Evolutionary conservation across 352 stramenopile genomes (phyloP).

Genomic region (Pythium sukuiense): DNA sequence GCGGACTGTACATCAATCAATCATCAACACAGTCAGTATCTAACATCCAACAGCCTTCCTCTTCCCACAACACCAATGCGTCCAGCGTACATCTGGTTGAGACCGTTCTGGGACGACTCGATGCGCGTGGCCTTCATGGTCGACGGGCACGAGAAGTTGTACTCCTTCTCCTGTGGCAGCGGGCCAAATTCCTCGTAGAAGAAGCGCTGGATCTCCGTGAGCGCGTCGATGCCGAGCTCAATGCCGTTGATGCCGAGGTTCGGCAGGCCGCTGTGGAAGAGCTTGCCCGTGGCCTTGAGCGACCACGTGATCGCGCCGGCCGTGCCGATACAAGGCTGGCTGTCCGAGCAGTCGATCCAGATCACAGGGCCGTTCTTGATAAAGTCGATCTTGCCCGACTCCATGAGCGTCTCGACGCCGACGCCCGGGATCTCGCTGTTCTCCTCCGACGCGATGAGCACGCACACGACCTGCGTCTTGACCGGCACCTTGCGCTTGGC

Average conservation of each 20-base stretch:
- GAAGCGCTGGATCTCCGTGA: slow-evolving; percentile 81
- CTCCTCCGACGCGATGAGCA: slow-evolving; percentile 91
- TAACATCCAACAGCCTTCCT: too few relatives aligned
- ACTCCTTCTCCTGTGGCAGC: slow-evolving; percentile 80
- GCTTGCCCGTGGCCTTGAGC: slow-evolving; percentile 88
- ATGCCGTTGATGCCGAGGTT: slow-evolving; percentile 90
- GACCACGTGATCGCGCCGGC: slow-evolving; percentile 86
- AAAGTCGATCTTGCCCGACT: slow-evolving; percentile 89
- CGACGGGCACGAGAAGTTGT: slow-evolving; percentile 89
- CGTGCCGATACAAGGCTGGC: slow-evolving; percentile 91
- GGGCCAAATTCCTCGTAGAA: slow-evolving; percentile 91
- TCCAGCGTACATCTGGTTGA: slow-evolving; percentile 78
- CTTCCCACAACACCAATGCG: too few relatives aligned
- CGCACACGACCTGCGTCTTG: slow-evolving; percentile 78
- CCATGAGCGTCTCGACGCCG: slow-evolving; percentile 88
- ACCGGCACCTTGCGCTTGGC: slow-evolving; percentile 74
- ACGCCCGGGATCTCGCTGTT: slow-evolving; percentile 83
- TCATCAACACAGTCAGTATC: background rate
- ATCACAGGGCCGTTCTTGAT: slow-evolving; percentile 92
- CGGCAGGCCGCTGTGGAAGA: slow-evolving; percentile 91
- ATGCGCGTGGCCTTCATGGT: slow-evolving; percentile 90
- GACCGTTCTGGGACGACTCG: slow-evolving; percentile 70
- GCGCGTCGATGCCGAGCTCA: slow-evolving; percentile 86
- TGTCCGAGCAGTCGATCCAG: slow-evolving; percentile 93
- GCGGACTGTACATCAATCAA: slow-evolving; percentile 52